These are phyloP conservation scores for Perilla frutescens DNA, from an alignment of 257 asterid genomes.

Conservation along the genomic window DNA sequence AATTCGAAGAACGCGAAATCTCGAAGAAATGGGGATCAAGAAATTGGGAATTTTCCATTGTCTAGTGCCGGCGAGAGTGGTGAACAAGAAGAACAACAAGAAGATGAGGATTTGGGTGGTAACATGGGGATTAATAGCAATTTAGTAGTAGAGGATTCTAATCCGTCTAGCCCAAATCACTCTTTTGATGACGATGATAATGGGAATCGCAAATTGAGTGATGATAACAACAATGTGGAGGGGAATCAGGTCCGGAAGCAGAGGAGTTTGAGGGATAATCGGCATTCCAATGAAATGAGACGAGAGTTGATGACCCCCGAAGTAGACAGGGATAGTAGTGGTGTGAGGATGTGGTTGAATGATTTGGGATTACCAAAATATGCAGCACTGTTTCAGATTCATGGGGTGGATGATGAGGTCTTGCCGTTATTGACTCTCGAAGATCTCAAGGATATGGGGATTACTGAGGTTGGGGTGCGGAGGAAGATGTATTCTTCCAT, in stretches of 20 bases:
- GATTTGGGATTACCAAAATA: constrained; percentile 57
- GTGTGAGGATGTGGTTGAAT: constrained; percentile 61
- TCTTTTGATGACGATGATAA: constrained; percentile 10
- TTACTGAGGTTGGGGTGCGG: constrained; percentile 61
- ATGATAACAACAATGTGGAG: constrained; percentile 27
- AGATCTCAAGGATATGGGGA: constrained; percentile 85
- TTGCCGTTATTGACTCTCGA: constrained; percentile 65
- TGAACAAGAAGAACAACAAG: constrained; percentile 8
- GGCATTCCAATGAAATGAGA: constrained; percentile 11
- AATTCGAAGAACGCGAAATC: constrained; percentile 29
- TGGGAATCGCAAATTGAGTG: constrained; percentile 29
- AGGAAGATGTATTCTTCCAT: constrained; percentile 66
- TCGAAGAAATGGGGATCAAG: constrained; percentile 17
- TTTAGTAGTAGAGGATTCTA: constrained; percentile 28
- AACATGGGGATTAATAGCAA: constrained; percentile 31
- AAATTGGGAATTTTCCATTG: constrained; percentile 10
- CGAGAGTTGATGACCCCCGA: background rate
- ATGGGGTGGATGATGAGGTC: constrained; percentile 73
- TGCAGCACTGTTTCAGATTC: constrained; percentile 55
- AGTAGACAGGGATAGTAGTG: constrained; percentile 22
- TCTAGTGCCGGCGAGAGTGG: constrained; percentile 29
- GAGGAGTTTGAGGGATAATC: constrained; percentile 23
- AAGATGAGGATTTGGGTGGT: constrained; percentile 35
- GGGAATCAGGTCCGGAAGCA: background rate
- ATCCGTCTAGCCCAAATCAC: constrained; percentile 29